Conservation (phyloP, 2,329 filamentous ascomycete genomes). For the Hymenoscyphus fraxineus region DNA sequence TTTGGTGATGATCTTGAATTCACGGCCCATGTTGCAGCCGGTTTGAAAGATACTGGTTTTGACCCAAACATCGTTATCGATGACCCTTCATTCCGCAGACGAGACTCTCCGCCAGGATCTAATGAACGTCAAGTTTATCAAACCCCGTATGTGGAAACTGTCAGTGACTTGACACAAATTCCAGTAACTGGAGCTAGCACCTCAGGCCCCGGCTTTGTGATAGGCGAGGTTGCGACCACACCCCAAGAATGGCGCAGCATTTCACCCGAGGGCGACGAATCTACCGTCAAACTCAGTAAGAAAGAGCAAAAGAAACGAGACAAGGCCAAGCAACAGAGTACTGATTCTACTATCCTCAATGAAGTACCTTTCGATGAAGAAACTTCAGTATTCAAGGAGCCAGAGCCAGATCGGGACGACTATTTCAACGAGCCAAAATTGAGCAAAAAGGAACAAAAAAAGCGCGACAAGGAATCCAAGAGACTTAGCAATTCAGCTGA, state of each 20-base stretch:
- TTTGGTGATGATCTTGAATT: constrained; percentile 68
- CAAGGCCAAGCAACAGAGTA: constrained; percentile 36
- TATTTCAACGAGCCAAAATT: constrained; percentile 35
- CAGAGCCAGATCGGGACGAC: constrained; percentile 29
- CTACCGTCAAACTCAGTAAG: constrained; percentile 34
- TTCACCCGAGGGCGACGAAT: constrained; percentile 34
- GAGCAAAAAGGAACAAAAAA: constrained; percentile 49
- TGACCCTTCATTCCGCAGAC: constrained; percentile 58
- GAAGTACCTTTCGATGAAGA: constrained; percentile 21
- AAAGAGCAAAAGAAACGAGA: constrained; percentile 44
- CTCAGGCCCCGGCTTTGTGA: constrained; percentile 40
- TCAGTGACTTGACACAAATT: constrained; percentile 39
- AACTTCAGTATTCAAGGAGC: constrained; percentile 14
- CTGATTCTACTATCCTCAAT: constrained; percentile 21
- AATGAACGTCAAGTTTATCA: constrained; percentile 48
- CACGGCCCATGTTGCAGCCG: constrained; percentile 65
- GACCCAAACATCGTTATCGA: constrained; percentile 67
- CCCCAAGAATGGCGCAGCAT: constrained; percentile 37
- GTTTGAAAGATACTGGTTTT: constrained; percentile 65
- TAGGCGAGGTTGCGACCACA: constrained; percentile 45
- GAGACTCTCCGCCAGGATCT: constrained; percentile 60
- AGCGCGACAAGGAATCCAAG: constrained; percentile 42
- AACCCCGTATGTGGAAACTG: constrained; percentile 47
- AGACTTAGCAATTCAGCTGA: constrained; percentile 34
- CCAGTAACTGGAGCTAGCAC: constrained; percentile 16